Percentiles rank a stretch among this genome's conserved stretches.
phyloP scores from a whole-genome alignment of 2,329 filamentous ascomycete genomes.

The Fusarium ramigenum region DNA sequence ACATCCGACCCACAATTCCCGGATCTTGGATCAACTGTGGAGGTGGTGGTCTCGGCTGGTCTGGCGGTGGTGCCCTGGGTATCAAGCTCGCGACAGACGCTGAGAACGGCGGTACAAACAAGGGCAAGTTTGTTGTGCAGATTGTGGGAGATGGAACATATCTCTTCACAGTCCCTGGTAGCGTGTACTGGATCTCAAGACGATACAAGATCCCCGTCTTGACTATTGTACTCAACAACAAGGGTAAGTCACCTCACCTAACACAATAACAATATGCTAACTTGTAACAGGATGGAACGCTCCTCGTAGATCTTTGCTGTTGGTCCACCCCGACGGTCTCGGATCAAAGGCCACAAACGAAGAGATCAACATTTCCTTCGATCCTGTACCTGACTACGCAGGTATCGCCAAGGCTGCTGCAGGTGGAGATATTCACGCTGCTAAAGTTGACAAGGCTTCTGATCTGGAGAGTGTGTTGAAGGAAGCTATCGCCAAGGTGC shows the following conservation, averaged over 20 bases:
- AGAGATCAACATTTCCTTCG: slow-evolving; percentile 70
- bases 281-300: slow-evolving; percentile 67
- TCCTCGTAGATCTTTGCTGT: slow-evolving; percentile 63
- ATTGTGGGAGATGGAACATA: slow-evolving; percentile 68
- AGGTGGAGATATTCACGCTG: slow-evolving; percentile 62
- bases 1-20: slow-evolving; percentile 72
- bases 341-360: slow-evolving; percentile 66
- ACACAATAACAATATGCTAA: no score
- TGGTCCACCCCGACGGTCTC: slow-evolving; percentile 67
- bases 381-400: slow-evolving; percentile 66
- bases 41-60: slow-evolving; percentile 83
- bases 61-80: slow-evolving; percentile 77
- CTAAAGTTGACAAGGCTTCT: slow-evolving; percentile 56
- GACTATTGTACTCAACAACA: slow-evolving; percentile 66
- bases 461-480: slow-evolving; percentile 59
- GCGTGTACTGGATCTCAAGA: slow-evolving; percentile 65
- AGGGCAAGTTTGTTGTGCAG: slow-evolving; percentile 62
- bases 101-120: slow-evolving; percentile 54
- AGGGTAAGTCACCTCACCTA: slow-evolving; percentile 55
- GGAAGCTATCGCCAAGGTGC: slow-evolving; percentile 61
- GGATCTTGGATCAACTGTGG: slow-evolving; percentile 85
- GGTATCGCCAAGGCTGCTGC: slow-evolving; percentile 70
- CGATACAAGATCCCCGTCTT: slow-evolving; percentile 64
- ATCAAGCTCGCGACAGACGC: slow-evolving; percentile 73
- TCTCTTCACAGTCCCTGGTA: slow-evolving; percentile 63